Base-by-base conservation (phyloP, 495 filamentous ascomycete species). In the Trypethelium eluteriae region DNA sequence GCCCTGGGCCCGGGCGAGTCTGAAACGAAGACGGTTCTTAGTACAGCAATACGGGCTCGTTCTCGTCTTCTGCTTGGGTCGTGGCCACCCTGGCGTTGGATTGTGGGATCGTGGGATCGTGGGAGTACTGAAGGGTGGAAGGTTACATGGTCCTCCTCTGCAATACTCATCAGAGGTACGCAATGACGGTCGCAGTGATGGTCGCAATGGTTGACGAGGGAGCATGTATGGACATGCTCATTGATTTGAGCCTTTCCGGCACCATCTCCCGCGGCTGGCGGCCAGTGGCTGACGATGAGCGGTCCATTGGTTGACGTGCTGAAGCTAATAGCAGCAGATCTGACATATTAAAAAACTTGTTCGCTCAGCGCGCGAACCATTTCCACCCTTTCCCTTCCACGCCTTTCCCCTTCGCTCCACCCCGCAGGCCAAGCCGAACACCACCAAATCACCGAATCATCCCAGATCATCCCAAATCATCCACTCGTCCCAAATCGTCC, bases 401-500 rank as follows among this genome's bases (percentile, higher is more conserved):
- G 18, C 53, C 53, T 32, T 59, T 59, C 36, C 53, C 53, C 53
- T 59, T 59, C 36, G 34, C 53, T 59, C 53, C 53, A 59, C 53
- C 53, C 53, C 53, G 32, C 53, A 59, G 32, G 25, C 53, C 53
- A 59, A 59, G 53, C 53, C 53, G 25, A 59, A 35, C 5, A 16
- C 18, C 5, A 11, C 49, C 53, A 36, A 36, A 59, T 35, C 53
- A 59, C 53, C 53, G 25, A 25, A 25, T 25, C 25, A 25, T 25
- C 25, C 25, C 25, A 25, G 1, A 25, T 25, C 25, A 25, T 25
- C 25, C 25, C 25, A 25, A 25, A 25, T 25, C 25, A 25, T 25
- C 25, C 25, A 25, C 25, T 25, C 25, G 25, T 25, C 25, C 49
- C 53, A 36, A 36, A 59, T 35, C 53, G 36, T 32, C 53, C 41